A percentile compares a stretch with the other conserved stretches of the same genome.
These are phyloP conservation scores for Prunus mira DNA, from an alignment of 306 rosid genomes.

Conservation along the genomic window DNA sequence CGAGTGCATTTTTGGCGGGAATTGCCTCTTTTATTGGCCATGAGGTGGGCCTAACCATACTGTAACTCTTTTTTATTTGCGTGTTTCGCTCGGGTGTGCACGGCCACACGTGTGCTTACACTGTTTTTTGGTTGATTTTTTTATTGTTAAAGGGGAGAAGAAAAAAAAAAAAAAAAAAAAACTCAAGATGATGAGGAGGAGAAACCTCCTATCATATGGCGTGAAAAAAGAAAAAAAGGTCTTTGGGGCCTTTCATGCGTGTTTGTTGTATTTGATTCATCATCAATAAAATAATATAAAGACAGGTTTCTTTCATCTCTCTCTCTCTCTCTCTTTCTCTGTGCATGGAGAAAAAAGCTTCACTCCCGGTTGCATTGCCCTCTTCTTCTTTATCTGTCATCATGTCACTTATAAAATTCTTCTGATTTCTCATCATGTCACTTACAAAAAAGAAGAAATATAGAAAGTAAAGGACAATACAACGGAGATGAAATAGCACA, in stretches of 20 bases:
- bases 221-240: constrained; percentile 31
- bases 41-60: constrained; percentile 45
- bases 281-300: constrained; percentile 36
- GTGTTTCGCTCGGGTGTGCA: constrained; percentile 44
- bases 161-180: not conserved
- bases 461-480: too few species aligned
- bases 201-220: not conserved
- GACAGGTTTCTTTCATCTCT: constrained; percentile 1
- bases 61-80: constrained; percentile 31
- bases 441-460: too few species aligned
- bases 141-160: not conserved
- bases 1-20: constrained; percentile 65
- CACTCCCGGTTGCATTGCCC: too few species aligned
- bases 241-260: constrained; percentile 85
- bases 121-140: constrained; percentile 12
- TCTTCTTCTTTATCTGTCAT: too few species aligned
- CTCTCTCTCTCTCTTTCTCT: constrained; percentile 4
- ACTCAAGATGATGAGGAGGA: not conserved
- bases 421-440: too few species aligned
- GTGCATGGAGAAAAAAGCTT: not conserved
- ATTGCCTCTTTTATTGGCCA: constrained; percentile 33
- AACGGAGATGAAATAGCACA: constrained; percentile 21
- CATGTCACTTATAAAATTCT: too few species aligned
- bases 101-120: constrained; percentile 40
- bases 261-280: constrained; percentile 54